Evolutionary conservation across 2,329 filamentous ascomycete species (phyloP), one percentile per base, ranked within the genome.

Genomic region (Talaromyces sp.): DNA sequence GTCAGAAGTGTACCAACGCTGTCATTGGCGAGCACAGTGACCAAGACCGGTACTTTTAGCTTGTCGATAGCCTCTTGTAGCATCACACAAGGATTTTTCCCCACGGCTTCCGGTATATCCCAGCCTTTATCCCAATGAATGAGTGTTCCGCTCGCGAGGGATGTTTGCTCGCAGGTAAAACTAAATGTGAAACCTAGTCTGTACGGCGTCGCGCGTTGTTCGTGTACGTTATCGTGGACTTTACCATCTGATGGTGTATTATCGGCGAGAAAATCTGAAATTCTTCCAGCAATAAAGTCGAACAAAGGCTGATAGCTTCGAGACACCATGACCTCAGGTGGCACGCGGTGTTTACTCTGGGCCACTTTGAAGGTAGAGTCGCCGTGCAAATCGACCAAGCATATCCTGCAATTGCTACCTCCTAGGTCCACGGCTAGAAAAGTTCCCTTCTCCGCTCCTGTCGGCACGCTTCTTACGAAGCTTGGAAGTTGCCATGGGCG

Each of bases 41-140:
- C 68, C 44, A 35, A 11, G 8, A 69, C 66, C 3, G 68, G 66
- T 25, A 69, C 14, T 8, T 46, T 55, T 37, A 65, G 57, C 28
- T 60, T 52, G 23, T 69, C 66, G 21, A 69, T 67, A 11, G 67
- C 64, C 48, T 67, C 67, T 63, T 69, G 68, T 31, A 69, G 42
- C 66, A 69, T 66, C 4, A 57, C 25, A 50, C 66, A 67, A 7
- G 67, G 67, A 54, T 69, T 65, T 31, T 33, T 60, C 50, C 67
- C 67, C 1, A 69, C 12, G 1, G 67, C 67, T 6, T 67, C 66
- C 11, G 67, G 67, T 16, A 69, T 69, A 64, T 69, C 65, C 67
- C 67, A 69, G 14, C 67, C 64, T 56, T 69, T 69, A 31, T 68
- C 67, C 67, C 67, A 69, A 33, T 62, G 67, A 28, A 68, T 64